Evolutionary conservation across 768 basidiomycete species (phyloP), one percentile per base, ranked within the genome.

Genomic region (Boletus rex-veris): DNA sequence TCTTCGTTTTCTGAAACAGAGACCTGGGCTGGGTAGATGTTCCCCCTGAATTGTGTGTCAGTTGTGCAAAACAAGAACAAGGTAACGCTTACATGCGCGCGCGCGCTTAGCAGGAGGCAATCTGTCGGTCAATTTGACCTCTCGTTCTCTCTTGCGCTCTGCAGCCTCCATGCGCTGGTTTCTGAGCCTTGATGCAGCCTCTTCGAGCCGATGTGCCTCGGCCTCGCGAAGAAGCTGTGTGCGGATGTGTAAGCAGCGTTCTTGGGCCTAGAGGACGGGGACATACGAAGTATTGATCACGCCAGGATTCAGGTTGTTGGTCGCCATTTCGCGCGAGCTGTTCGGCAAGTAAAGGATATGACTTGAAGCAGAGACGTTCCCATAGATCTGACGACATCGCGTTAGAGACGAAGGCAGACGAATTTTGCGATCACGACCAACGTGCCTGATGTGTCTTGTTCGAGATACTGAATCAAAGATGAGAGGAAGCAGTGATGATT

Each of bases 1-100:
- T 75, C 53, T 81, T 81, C 7, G 88, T 84, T 72, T 88, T 90
- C 74, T 91, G 86, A 60, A 92, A 85, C 18, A 92, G 73, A 15
- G 85, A 77, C 72, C 85, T 90, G 19, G 86, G 83, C 37, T 73
- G 74, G 48, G 52, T 57, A n/a, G 71, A 9, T 7, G 69, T 55
- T 19, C 69, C 69, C 74, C 80, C 78, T 79, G 55, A 30, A 38
- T 21, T 30, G 42, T 30, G 49, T n/a, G 40, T 59, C 53, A 61
- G 58, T 55, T 55, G 38, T 50, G 41, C 46, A 54, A 56, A 37
- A 35, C 18, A 9, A 19, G 33, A 41, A 39, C 30, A 15, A 35
- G 42, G 28, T 12, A 15, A 12, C 2, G 65, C 85, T 68, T 70
- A 87, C 86, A 88, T 64, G 73, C 63, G 50, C 79, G 81, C 33